Base-by-base conservation (phyloP, 2,329 filamentous ascomycete species). In the Aspergillus glaucus region DNA sequence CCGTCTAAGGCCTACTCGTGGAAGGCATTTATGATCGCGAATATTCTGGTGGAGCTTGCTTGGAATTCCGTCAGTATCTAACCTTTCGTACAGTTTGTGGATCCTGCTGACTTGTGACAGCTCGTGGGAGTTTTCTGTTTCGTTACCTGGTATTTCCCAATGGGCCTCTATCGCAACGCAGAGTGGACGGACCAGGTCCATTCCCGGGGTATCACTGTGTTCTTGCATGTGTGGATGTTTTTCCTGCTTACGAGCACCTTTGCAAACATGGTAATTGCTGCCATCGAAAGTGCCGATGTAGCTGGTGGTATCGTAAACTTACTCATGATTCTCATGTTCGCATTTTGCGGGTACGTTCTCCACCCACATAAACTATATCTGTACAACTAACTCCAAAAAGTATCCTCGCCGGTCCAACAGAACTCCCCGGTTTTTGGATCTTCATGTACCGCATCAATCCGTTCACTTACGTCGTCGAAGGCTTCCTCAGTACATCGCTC, bases 1-100 rank as follows among this genome's bases (percentile, higher is more conserved):
- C 79, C 84, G 0, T 81, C 78, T 64, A 88, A 88, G 61, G 76
- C 82, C 0, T 91, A 90, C 70, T 87, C 82, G 0, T 90, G 86
- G 86, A 77, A 81, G 55, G 84, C 66, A 0, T 89, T 90, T 67
- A 78, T 90, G 64, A 69, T 85, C 3, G 79, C 84, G 60, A 87
- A 88, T 61, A 79, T 89, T 47, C 46, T 86, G 2, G 85, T 87
- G 44, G 87, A 91, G 63, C 74, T 88, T 1, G 85, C 85, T 0
- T 90, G 77, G 68, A 76, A 81, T 46, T 74, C 82, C 30, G 26
- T 28, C 9, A 28, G 26, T 28, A 9, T 28, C 3, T 8, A 9
- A 9, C 9, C 8, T 28, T 28, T 8, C 9, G 3, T 10, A 8
- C 26, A 28, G 2, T 28, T 28, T 4, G 26, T 10, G 8, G 3